phyloP scores from a whole-genome alignment of 2,329 filamentous ascomycete genomes.

The Lachnellula suecica region DNA sequence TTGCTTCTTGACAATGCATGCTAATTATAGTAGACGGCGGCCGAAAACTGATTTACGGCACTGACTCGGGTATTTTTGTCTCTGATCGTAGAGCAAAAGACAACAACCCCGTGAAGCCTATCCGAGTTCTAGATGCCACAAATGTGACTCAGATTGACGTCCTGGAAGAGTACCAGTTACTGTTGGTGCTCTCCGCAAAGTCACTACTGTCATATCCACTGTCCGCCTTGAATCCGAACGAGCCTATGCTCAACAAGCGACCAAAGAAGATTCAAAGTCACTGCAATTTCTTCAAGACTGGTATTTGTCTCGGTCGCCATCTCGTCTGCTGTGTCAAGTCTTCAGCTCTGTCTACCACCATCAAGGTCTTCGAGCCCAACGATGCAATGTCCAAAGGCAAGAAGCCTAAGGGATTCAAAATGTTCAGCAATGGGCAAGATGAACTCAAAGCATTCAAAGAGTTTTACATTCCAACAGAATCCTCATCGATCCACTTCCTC shows the following conservation, averaged over 20 bases:
- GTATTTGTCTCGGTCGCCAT: slow-evolving; percentile 90
- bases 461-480: slow-evolving; percentile 98
- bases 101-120: slow-evolving; percentile 67
- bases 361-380: slow-evolving; percentile 99
- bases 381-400: slow-evolving; percentile 91
- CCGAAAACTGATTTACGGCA: slow-evolving; percentile 90
- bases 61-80: slow-evolving; percentile 89
- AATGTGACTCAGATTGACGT: slow-evolving; percentile 95
- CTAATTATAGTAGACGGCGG: slow-evolving; percentile 69
- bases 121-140: slow-evolving; percentile 80
- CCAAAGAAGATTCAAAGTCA: slow-evolving; percentile 96
- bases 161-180: slow-evolving; percentile 88
- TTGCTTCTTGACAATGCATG: slow-evolving; percentile 15
- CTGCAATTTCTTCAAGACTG: slow-evolving; percentile 97
- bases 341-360: slow-evolving; percentile 87
- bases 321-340: slow-evolving; percentile 97
- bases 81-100: slow-evolving; percentile 90
- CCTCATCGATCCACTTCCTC: slow-evolving; percentile 96
- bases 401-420: slow-evolving; percentile 95
- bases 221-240: slow-evolving; percentile 80
- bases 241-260: slow-evolving; percentile 77
- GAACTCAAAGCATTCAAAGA: slow-evolving; percentile 97
- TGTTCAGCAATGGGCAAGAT: slow-evolving; percentile 92
- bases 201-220: slow-evolving; percentile 87
- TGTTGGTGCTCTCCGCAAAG: slow-evolving; percentile 91